Conservation (phyloP, 306 rosid species). For the Rosa rugosa region DNA sequence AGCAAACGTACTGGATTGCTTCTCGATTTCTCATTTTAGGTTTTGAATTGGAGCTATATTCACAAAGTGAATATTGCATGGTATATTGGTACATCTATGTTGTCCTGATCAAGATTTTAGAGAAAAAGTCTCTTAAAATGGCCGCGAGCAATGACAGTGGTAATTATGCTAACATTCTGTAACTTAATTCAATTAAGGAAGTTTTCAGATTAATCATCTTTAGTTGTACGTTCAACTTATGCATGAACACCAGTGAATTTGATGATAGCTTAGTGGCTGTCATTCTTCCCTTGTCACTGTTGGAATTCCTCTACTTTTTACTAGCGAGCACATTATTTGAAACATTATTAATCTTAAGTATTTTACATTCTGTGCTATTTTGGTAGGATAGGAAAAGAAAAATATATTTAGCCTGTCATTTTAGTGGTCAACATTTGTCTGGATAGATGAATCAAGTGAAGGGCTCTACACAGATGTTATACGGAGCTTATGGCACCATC, state of each 20-base stretch:
- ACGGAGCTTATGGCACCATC: slow-evolving; percentile 9
- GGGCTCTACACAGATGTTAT: slow-evolving; percentile 6
- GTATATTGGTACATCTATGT: slow-evolving; percentile 88
- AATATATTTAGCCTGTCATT: not conserved
- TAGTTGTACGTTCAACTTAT: not conserved
- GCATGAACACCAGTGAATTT: slow-evolving; percentile 1
- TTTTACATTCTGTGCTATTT: not conserved
- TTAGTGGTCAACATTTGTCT: not conserved
- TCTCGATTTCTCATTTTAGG: slow-evolving; percentile 87
- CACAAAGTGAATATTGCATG: slow-evolving; percentile 93
- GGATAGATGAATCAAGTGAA: not conserved
- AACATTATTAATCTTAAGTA: not conserved
- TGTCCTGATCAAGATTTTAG: slow-evolving; percentile 72
- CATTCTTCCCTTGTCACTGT: not conserved
- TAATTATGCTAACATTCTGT: slow-evolving; percentile 28
- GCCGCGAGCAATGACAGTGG: slow-evolving; percentile 53
- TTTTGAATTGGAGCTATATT: slow-evolving; percentile 87
- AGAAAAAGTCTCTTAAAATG: slow-evolving; percentile 71
- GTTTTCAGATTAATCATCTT: not conserved
- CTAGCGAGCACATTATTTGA: not conserved
- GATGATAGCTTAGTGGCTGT: not conserved
- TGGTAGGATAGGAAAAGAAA: not conserved
- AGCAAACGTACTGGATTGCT: slow-evolving; percentile 97
- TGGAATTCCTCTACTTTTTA: not conserved
- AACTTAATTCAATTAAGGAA: not conserved